These are phyloP conservation scores for Cordyceps tenuipes DNA, from an alignment of 2,329 filamentous ascomycete species.

Conservation along the genomic window DNA sequence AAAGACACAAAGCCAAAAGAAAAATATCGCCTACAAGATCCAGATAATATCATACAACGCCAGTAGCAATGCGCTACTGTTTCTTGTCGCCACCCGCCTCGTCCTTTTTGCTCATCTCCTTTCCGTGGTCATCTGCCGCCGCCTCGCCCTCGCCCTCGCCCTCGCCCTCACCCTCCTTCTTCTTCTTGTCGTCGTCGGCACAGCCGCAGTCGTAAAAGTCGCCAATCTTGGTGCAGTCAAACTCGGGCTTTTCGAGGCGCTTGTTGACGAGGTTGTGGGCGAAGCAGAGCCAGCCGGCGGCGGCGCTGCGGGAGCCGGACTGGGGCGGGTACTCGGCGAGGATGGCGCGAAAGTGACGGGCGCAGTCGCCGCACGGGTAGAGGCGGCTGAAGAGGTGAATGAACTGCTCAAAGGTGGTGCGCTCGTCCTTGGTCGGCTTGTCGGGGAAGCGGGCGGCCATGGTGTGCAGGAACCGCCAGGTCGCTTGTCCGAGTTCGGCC, in stretches of 20 bases:
- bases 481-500: constrained; percentile 57
- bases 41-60: background rate
- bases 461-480: constrained; percentile 64
- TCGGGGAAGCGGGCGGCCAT: constrained; percentile 64
- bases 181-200: constrained; percentile 51
- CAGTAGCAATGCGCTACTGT: background rate
- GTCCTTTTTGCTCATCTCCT: constrained; percentile 7
- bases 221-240: constrained; percentile 59
- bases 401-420: constrained; percentile 54
- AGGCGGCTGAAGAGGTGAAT: constrained; percentile 59
- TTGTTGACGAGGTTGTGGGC: constrained; percentile 61
- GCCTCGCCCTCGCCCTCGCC: background rate
- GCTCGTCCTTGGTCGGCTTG: constrained; percentile 53
- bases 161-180: constrained; percentile 15
- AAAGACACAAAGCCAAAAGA: background rate
- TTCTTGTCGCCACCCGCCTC: background rate
- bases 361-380: constrained; percentile 64
- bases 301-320: constrained; percentile 52
- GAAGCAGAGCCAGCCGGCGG: constrained; percentile 60
- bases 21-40: background rate
- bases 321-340: constrained; percentile 57
- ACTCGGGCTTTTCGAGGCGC: constrained; percentile 51
- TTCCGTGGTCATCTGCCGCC: background rate
- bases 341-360: constrained; percentile 56
- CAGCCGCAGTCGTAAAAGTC: constrained; percentile 67